These are phyloP conservation scores for Stagonosporopsis vannaccii DNA, from an alignment of 2,329 filamentous ascomycete species.

Conservation along the genomic window DNA sequence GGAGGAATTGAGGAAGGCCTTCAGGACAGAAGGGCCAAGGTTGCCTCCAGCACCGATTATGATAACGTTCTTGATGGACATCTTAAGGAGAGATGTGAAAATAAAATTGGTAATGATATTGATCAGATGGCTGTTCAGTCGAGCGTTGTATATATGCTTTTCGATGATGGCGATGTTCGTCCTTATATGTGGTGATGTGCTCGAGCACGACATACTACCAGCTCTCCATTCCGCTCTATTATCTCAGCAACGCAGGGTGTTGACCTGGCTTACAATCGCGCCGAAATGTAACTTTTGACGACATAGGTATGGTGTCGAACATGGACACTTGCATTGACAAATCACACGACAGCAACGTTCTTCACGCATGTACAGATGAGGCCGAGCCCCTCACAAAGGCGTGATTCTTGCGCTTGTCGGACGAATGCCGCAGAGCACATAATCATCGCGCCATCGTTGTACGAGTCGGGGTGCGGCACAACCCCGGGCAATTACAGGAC, in stretches of 20 bases:
- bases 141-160: background rate
- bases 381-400: background rate
- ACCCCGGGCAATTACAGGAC: background rate
- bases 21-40: conserved; percentile 52
- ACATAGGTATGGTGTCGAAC: background rate
- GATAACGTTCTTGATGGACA: conserved; percentile 54
- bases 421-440: conserved; percentile 4
- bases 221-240: conserved; percentile 11
- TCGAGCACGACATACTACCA: conserved; percentile 2
- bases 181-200: background rate
- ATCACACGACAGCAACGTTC: background rate
- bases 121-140: background rate
- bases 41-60: conserved; percentile 55
- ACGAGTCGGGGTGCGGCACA: background rate
- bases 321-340: background rate
- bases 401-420: background rate
- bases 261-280: background rate
- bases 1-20: conserved; percentile 50
- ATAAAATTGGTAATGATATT: background rate
- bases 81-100: conserved; percentile 5
- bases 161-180: background rate
- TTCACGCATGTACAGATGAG: background rate
- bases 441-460: conserved; percentile 10
- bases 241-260: conserved; percentile 9
- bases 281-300: background rate